Evolutionary conservation across 2,329 filamentous ascomycete species (phyloP), one percentile per base, ranked within the genome.

Genomic region (Fusarium haematococcum): DNA sequence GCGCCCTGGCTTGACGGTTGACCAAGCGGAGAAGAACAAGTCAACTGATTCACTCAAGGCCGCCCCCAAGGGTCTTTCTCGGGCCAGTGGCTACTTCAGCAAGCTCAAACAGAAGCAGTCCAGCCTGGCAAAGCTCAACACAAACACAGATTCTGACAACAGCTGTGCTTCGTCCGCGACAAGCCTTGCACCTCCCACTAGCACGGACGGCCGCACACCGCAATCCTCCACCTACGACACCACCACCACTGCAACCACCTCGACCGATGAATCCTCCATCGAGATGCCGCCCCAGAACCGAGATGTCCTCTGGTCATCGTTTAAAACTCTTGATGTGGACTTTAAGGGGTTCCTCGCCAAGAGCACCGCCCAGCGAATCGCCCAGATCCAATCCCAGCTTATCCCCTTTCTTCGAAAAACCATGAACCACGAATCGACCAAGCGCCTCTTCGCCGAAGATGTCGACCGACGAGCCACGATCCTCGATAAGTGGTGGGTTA

Each of bases 401-500:
- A 83, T 97, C 20, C 94, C 95, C 0, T 97, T 98, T 77, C 84
- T 98, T 50, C 89, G 91, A 67, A 91, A 89, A 61, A 92, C 95
- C 77, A 88, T 89, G 69, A 85, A 88, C 37, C 92, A 96, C 78
- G 84, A 90, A 2, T 94, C 93, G 10, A 92, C 90, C 77, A 84
- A 83, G 68, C 80, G 81, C 18, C 85, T 98, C 54, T 86, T 89
- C n/a, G 88, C 94, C 2, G 94, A 97, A 83, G 94, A 97, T 80
- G 83, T 98, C 52, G 95, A 98, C 78, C 90, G 93, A 39, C 89
- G 95, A 69, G 90, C 93, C 3, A 91, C 91, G 52, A 94, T 97
- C 57, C 84, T 98, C 67, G 94, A 97, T 81, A 95, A 94, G 80
- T 98, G 95, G 95, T 98, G 95, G 95, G 92, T 88, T 50, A 92